These are phyloP conservation scores for Bryoglossum gracile DNA, from an alignment of 495 filamentous ascomycete genomes.

Conservation along the genomic window DNA sequence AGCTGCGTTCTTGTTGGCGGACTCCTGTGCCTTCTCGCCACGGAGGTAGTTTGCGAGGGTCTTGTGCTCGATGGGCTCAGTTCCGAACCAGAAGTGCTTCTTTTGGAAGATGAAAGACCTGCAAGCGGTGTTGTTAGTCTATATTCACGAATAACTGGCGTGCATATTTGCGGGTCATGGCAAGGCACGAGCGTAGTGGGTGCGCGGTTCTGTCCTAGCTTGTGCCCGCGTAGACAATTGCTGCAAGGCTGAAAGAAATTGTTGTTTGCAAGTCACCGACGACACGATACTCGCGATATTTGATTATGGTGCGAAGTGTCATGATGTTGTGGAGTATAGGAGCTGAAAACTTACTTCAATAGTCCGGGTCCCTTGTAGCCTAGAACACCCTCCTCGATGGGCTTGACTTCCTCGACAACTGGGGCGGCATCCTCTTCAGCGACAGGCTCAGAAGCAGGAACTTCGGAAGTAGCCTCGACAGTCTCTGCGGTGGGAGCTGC, in stretches of 20 bases:
- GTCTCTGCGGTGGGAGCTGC: slow-evolving; percentile 40
- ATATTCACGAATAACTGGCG: too few species aligned
- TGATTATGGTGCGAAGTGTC: too few species aligned
- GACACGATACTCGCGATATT: too few species aligned
- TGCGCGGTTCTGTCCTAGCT: not conserved
- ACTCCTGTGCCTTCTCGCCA: slow-evolving; percentile 66
- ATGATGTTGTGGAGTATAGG: too few species aligned
- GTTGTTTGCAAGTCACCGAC: too few species aligned
- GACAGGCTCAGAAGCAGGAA: slow-evolving; percentile 35
- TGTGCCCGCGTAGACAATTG: not conserved
- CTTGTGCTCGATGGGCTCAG: slow-evolving; percentile 70
- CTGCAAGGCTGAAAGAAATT: too few species aligned
- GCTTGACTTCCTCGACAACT: slow-evolving; percentile 37
- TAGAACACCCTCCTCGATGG: slow-evolving; percentile 54
- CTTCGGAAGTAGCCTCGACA: slow-evolving; percentile 35
- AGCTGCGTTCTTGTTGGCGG: slow-evolving; percentile 71
- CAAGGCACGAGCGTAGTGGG: too few species aligned
- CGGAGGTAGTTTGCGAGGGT: slow-evolving; percentile 67
- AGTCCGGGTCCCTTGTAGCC: slow-evolving; percentile 86
- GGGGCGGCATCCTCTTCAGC: slow-evolving; percentile 30
- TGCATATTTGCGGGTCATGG: too few species aligned
- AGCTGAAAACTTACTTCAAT: slow-evolving; percentile 64
- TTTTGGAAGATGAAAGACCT: slow-evolving; percentile 62
- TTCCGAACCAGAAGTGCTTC: slow-evolving; percentile 90
- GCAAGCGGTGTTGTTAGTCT: not conserved